Conservation (phyloP, 1,139 yeast genomes). For the Saccharomyces hybrid region DNA sequence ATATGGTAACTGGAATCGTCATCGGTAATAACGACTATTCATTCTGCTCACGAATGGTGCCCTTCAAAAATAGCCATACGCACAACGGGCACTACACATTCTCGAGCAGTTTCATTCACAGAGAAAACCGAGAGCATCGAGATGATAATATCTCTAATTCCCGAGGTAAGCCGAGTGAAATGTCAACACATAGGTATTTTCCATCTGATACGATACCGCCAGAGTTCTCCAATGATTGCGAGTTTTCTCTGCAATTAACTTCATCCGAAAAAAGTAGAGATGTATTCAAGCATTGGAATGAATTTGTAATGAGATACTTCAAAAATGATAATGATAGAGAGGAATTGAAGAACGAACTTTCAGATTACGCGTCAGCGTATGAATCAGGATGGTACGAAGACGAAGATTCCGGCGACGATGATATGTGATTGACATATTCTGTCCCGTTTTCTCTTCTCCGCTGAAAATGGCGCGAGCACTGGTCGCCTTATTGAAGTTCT, state of each 20-base stretch:
- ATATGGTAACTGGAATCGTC: conserved; percentile 20
- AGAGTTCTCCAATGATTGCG: conserved; percentile 11
- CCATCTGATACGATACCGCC: conserved; percentile 35
- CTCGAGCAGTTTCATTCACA: conserved; percentile 31
- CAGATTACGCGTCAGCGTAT: conserved; percentile 44
- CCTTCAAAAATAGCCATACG: conserved; percentile 9
- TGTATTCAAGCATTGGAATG: conserved; percentile 42
- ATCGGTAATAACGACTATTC: conserved; percentile 14
- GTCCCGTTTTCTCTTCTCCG: background rate
- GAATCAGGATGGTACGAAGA: conserved; percentile 52
- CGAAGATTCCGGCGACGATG: conserved; percentile 32
- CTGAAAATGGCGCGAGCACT: background rate
- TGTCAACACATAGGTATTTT: conserved; percentile 20
- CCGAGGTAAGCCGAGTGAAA: conserved; percentile 9
- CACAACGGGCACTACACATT: conserved; percentile 22
- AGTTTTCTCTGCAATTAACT: conserved; percentile 33
- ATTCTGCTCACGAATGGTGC: conserved; percentile 15
- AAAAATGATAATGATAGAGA: conserved; percentile 54
- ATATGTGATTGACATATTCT: background rate
- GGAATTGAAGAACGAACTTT: conserved; percentile 53
- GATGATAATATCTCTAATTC: conserved; percentile 7
- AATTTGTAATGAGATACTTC: conserved; percentile 38
- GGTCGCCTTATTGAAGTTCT: background rate
- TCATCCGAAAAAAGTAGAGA: conserved; percentile 41
- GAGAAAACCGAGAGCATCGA: conserved; percentile 16